phyloP scores from a whole-genome alignment of 441 rosid species.

The Bruguiera hainesii region DNA sequence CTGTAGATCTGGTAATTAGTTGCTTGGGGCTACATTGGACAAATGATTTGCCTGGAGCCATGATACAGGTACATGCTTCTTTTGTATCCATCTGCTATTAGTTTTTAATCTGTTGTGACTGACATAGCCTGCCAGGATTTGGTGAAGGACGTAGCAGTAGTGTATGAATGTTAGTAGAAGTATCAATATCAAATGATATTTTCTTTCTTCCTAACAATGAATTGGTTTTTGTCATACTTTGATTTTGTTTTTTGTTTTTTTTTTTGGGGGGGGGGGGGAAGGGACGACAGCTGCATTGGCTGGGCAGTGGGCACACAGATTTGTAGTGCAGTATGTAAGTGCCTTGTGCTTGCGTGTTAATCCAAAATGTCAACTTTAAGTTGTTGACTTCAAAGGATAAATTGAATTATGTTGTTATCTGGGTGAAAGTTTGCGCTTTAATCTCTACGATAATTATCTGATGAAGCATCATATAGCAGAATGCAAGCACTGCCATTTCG shows the following conservation, averaged over 20 bases:
- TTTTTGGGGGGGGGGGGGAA: no score
- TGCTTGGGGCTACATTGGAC: constrained; percentile 99
- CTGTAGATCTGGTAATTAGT: constrained; percentile 86
- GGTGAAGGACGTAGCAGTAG: neutral
- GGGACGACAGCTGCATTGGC: no score
- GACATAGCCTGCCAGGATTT: constrained; percentile 6
- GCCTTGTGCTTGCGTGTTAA: neutral
- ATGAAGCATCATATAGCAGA: no score
- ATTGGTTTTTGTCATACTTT: no score
- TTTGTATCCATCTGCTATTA: neutral
- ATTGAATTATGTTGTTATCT: neutral
- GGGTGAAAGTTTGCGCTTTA: no score
- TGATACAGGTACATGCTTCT: constrained; percentile 69
- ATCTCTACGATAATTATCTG: no score
- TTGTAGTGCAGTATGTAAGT: neutral
- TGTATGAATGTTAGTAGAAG: neutral
- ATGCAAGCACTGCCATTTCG: no score
- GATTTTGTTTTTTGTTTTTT: no score
- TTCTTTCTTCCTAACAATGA: neutral
- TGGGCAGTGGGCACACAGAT: neutral
- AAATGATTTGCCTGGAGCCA: constrained; percentile 97
- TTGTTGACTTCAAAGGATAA: no score
- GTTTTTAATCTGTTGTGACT: constrained; percentile 5
- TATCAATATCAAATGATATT: neutral
- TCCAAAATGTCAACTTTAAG: no score